phyloP scores from a whole-genome alignment of 495 filamentous ascomycete species.

The Chaetomium cochliodes region DNA sequence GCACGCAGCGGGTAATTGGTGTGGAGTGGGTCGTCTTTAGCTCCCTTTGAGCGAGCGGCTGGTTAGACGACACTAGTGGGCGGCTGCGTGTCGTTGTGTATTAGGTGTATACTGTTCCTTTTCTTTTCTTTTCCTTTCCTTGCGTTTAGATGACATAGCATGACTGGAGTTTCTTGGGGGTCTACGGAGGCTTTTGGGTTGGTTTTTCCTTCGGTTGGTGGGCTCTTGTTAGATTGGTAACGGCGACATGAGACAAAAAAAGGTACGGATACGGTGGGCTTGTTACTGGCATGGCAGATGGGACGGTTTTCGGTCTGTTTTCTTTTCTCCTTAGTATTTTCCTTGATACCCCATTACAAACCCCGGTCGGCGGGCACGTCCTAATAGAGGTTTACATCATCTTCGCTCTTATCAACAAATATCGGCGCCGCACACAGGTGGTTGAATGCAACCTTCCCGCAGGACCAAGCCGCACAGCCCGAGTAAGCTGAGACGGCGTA shows the following conservation, averaged over 20 bases:
- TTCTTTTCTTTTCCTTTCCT: not conserved
- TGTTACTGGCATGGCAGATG: not conserved
- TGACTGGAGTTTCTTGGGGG: conserved; percentile 4
- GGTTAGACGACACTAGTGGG: not conserved
- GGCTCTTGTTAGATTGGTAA: not conserved
- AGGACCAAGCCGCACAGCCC: not conserved
- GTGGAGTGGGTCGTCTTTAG: conserved; percentile 13
- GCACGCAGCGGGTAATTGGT: conserved; percentile 32
- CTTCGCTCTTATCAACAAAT: not conserved
- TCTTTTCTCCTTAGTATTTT: conserved; percentile 6
- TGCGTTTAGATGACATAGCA: not conserved
- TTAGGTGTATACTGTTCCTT: not conserved
- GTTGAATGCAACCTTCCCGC: not conserved
- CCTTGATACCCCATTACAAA: conserved; percentile 13
- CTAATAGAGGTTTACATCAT: conserved; percentile 4
- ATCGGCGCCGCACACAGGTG: not conserved
- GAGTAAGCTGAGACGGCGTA: no score
- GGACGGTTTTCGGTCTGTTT: conserved; percentile 4
- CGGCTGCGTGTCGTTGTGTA: not conserved
- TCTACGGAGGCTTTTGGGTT: not conserved
- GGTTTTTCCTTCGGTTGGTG: not conserved
- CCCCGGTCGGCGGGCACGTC: conserved; percentile 2
- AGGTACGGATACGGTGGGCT: not conserved
- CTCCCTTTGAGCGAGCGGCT: not conserved
- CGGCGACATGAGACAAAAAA: not conserved